A percentile compares a stretch with the other conserved stretches of the same genome.
These are phyloP conservation scores for Musa itinerans DNA, from an alignment of 176 grass and related monocot genomes.

Conservation along the genomic window DNA sequence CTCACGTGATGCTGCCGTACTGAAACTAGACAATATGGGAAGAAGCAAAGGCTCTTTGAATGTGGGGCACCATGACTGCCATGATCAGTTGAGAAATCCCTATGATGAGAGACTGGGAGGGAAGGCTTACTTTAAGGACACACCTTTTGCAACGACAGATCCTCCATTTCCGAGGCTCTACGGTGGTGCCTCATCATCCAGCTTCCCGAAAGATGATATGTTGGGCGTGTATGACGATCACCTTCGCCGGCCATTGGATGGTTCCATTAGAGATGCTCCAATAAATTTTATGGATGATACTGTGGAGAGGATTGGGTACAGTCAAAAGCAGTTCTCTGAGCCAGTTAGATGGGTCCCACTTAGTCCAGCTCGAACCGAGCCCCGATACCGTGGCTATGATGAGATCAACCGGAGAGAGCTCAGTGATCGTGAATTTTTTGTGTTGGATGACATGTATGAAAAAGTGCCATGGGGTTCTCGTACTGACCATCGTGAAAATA, in stretches of 20 bases:
- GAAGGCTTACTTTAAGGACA: slow-evolving; percentile 34
- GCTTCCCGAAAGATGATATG: slow-evolving; percentile 22
- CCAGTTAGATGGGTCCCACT: slow-evolving; percentile 20
- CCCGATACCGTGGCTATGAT: slow-evolving; percentile 25
- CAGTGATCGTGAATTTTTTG: slow-evolving; percentile 27
- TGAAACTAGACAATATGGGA: slow-evolving; percentile 19
- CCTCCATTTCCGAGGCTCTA: slow-evolving; percentile 28
- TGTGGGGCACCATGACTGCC: slow-evolving; percentile 17
- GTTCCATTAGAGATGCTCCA: slow-evolving; percentile 19
- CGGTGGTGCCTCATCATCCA: slow-evolving; percentile 43
- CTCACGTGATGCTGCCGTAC: slow-evolving; percentile 4
- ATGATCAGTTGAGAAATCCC: not conserved
- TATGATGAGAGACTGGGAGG: slow-evolving; percentile 33
- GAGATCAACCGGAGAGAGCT: slow-evolving; percentile 19
- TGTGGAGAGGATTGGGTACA: slow-evolving; percentile 3
- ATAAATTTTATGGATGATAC: slow-evolving; percentile 26
- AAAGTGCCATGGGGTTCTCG: slow-evolving; percentile 33
- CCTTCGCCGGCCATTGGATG: slow-evolving; percentile 24
- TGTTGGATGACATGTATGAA: slow-evolving; percentile 32
- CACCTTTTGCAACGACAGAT: slow-evolving; percentile 14
- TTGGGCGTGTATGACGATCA: slow-evolving; percentile 12
- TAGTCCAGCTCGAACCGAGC: slow-evolving; percentile 25
- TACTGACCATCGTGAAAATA: slow-evolving; percentile 17
- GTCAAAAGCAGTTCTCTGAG: slow-evolving; percentile 26
- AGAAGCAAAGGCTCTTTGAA: not conserved